Conservation (phyloP, 2,329 filamentous ascomycete genomes). For the Penicillium sp. region DNA sequence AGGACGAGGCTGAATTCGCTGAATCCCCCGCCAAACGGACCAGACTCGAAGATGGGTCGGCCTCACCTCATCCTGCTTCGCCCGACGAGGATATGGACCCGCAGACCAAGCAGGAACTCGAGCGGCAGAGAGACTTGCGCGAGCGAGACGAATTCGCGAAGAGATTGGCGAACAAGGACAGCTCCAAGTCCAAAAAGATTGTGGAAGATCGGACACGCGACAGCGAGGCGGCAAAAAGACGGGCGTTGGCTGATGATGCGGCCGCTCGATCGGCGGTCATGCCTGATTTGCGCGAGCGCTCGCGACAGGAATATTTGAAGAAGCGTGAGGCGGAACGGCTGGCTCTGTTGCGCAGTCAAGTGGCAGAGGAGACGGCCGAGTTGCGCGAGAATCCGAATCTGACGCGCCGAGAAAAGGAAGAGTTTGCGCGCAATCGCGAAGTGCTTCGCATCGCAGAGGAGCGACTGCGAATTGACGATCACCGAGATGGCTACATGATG, state of each 20-base stretch:
- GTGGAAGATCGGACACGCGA: slow-evolving; percentile 56
- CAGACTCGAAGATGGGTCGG: slow-evolving; percentile 55
- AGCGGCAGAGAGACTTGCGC: slow-evolving; percentile 60
- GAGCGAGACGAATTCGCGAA: slow-evolving; percentile 78
- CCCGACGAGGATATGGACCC: slow-evolving; percentile 52
- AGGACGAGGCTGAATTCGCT: slow-evolving; percentile 54
- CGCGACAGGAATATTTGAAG: slow-evolving; percentile 85
- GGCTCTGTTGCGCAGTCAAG: slow-evolving; percentile 80
- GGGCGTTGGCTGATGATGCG: slow-evolving; percentile 61
- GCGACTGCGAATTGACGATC: slow-evolving; percentile 79
- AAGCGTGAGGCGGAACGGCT: slow-evolving; percentile 85
- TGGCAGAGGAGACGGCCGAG: slow-evolving; percentile 80
- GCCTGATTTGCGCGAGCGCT: slow-evolving; percentile 72
- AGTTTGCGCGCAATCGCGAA: slow-evolving; percentile 85
- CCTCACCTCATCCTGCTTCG: slow-evolving; percentile 25
- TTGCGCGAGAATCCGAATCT: slow-evolving; percentile 68
- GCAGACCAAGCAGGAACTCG: slow-evolving; percentile 52
- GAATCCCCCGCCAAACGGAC: slow-evolving; percentile 67
- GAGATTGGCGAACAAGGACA: slow-evolving; percentile 65
- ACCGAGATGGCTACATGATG: slow-evolving; percentile 85
- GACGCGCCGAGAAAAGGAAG: slow-evolving; percentile 71
- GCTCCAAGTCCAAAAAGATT: slow-evolving; percentile 62
- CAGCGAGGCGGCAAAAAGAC: slow-evolving; percentile 54
- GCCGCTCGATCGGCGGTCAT: slow-evolving; percentile 65
- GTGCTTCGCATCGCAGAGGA: slow-evolving; percentile 76